Percentiles rank a stretch among this genome's conserved stretches.
phyloP scores from a whole-genome alignment of 306 rosid genomes.

The Dalbergia cochinchinensis region DNA sequence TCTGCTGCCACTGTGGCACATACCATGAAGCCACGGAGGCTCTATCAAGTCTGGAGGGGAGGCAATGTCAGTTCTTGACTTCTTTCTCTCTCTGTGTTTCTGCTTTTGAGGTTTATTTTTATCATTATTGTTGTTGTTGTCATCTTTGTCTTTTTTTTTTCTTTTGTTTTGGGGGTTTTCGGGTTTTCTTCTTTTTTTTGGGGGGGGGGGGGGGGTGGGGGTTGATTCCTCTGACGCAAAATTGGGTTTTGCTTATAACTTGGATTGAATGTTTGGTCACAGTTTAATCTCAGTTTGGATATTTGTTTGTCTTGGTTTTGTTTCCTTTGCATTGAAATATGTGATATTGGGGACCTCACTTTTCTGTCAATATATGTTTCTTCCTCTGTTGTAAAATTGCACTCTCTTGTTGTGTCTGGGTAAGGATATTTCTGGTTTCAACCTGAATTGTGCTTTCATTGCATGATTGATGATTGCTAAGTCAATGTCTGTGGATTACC shows the following conservation, averaged over 20 bases:
- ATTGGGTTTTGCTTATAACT: conserved; percentile 23
- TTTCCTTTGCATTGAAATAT: conserved; percentile 24
- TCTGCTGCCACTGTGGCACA: conserved; percentile 47
- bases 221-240: conserved; percentile 4
- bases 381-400: not conserved
- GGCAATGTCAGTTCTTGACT: conserved; percentile 73
- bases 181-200: too few relatives aligned
- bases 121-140: too few relatives aligned
- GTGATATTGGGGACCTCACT: not conserved
- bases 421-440: conserved; percentile 23
- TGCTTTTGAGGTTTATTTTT: not conserved
- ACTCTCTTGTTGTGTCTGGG: not conserved
- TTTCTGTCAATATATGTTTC: conserved; percentile 9
- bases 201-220: conserved; percentile 5
- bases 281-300: conserved; percentile 26
- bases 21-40: conserved; percentile 58
- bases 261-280: conserved; percentile 35
- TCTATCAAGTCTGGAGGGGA: conserved; percentile 94
- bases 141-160: too few relatives aligned
- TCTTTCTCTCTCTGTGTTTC: not conserved
- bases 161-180: too few relatives aligned
- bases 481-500: not conserved
- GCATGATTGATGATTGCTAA: not conserved
- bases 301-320: conserved; percentile 33
- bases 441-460: conserved; percentile 23